Evolutionary conservation across 1,284 basidiomycete species (phyloP), one percentile per base, ranked within the genome.

Genomic region (Dichomitus squalens): DNA sequence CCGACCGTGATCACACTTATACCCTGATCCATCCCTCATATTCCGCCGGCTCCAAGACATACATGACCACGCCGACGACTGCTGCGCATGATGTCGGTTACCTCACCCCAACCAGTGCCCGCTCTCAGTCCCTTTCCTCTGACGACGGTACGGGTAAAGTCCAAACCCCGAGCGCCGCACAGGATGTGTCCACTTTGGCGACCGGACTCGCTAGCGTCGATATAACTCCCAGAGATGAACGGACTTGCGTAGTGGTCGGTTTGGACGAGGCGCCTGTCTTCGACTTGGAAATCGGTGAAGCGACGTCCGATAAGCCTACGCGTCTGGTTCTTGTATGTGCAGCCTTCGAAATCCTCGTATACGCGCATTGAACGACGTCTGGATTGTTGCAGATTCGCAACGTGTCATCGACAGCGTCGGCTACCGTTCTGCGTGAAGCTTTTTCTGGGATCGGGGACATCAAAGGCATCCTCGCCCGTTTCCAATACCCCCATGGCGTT

Each of bases 381-480:
- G 18, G 29, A 5, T 27, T 18, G 14, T 12, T 18, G 31, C 25
- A 70, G 68, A 58, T 70, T 38, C 65, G 61, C 43, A 63, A 64
- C 49, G 58, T 67, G 1, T 63, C 66, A 1, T 38, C 36, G 1
- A 20, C 33, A 4, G 57, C 60, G 16, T 44, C 60, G 21, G 54
- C 59, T 0, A 49, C 50, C 16, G 55, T 55, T 18, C 54, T 68
- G 21, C 48, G 58, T 33, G 58, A 58, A n/a, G 59, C 60, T 0
- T 65, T 68, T 31, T 47, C 60, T 5, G 49, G 56, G n/a, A 49
- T 61, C 31, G 66, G 67, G 25, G 61, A 67, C 21, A 60, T 82
- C 54, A 82, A 83, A 65, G 82, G 80, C n/a, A 79, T 87, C 34
- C 79, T 78, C 62, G 70, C 79, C 20, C 81, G 78, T 52, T 76